Conservation (phyloP, 1,284 basidiomycete species). For the Schizophyllum amplum region DNA sequence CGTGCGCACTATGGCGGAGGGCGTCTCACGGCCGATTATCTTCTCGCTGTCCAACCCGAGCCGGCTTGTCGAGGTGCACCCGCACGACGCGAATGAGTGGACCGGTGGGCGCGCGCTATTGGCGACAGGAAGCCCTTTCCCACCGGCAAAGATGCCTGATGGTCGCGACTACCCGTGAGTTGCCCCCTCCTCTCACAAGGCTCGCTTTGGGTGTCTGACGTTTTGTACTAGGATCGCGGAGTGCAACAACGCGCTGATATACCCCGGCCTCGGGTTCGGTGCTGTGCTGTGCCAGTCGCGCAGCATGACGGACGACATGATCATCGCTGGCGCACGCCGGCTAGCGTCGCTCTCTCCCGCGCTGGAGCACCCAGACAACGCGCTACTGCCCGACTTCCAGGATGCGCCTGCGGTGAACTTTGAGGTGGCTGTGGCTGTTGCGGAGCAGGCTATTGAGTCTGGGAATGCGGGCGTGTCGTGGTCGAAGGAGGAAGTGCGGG, state of each 20-base stretch:
- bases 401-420: constrained; percentile 66
- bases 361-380: constrained; percentile 52
- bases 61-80: constrained; percentile 66
- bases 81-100: constrained; percentile 69
- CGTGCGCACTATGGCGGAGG: constrained; percentile 56
- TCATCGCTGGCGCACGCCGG: constrained; percentile 66
- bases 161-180: constrained; percentile 62
- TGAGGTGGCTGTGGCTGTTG: constrained; percentile 75
- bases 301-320: constrained; percentile 65
- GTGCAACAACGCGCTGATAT: constrained; percentile 76
- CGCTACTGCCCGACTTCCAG: constrained; percentile 63
- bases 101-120: constrained; percentile 68
- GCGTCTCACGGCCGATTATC: constrained; percentile 69
- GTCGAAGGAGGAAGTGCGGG: constrained; percentile 44
- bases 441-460: constrained; percentile 68
- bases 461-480: constrained; percentile 50
- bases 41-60: constrained; percentile 82
- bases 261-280: constrained; percentile 75
- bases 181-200: background rate
- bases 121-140: constrained; percentile 80
- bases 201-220: background rate
- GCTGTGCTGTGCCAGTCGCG: constrained; percentile 56
- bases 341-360: constrained; percentile 76
- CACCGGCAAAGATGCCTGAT: constrained; percentile 56
- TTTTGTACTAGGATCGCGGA: constrained; percentile 49